A percentile compares a stretch with the other conserved stretches of the same genome.
These are phyloP conservation scores for Cicer arietinum DNA, from an alignment of 306 rosid genomes.

Conservation along the genomic window DNA sequence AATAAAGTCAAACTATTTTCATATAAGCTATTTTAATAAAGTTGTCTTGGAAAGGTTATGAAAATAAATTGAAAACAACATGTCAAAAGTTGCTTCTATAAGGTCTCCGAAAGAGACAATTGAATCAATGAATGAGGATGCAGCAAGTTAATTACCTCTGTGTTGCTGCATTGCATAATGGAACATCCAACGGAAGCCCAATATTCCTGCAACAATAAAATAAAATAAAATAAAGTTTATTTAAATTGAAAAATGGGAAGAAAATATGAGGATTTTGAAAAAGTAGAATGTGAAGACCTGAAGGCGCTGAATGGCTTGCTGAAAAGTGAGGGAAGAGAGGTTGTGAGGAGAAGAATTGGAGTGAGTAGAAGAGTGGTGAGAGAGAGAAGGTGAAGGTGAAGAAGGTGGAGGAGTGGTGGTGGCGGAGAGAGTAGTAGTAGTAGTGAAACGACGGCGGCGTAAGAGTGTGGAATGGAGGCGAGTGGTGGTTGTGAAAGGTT, in stretches of 20 bases:
- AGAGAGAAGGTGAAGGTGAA: conserved; percentile 23
- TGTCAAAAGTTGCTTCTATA: too few species aligned
- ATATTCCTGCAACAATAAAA: conserved; percentile 66
- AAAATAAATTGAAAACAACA: too few species aligned
- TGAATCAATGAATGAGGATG: not conserved
- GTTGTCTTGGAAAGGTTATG: too few species aligned
- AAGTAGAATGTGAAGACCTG: conserved; percentile 58
- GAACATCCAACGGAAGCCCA: conserved; percentile 99
- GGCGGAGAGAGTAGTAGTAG: conserved; percentile 51
- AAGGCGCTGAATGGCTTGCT: conserved; percentile 96
- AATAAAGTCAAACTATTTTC: too few species aligned
- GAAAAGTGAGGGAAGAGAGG: conserved; percentile 68
- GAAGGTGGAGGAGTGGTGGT: conserved; percentile 49
- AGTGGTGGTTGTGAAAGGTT: conserved; percentile 54
- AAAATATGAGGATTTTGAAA: conserved; percentile 4
- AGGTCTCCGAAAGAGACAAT: not conserved
- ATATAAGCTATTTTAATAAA: too few species aligned
- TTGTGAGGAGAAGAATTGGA: conserved; percentile 41
- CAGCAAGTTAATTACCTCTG: conserved; percentile 67
- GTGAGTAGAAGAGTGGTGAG: conserved; percentile 37
- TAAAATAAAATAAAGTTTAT: not conserved
- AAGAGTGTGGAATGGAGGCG: conserved; percentile 46
- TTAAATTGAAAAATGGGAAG: not conserved
- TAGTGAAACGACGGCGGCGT: conserved; percentile 55
- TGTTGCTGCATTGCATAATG: conserved; percentile 98